Evolutionary conservation across 2,329 filamentous ascomycete genomes (phyloP).

Genomic region (Diplocarpon rosae): DNA sequence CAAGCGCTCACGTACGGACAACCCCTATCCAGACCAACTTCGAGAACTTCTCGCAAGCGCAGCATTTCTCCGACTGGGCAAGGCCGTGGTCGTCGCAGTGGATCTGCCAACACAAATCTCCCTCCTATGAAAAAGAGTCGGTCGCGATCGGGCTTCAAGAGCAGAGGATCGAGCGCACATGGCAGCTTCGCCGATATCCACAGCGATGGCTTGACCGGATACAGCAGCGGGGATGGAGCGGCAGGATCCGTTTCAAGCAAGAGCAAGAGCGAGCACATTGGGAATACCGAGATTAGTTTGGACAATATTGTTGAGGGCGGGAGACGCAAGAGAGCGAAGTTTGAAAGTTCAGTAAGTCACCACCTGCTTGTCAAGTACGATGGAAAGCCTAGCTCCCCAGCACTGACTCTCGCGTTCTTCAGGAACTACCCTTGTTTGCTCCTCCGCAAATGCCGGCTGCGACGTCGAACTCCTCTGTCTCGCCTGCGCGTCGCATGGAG

Average conservation of each 20-base stretch:
- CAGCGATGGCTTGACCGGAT: conserved; percentile 58
- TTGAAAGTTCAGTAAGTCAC: conserved; percentile 85
- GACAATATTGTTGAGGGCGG: conserved; percentile 98
- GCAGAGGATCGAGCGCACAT: conserved; percentile 44
- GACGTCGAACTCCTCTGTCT: conserved; percentile 95
- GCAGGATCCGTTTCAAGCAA: conserved; percentile 67
- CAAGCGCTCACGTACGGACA: conserved; percentile 45
- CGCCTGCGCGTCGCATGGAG: conserved; percentile 73
- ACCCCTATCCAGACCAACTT: conserved; percentile 55
- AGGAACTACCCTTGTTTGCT: conserved; percentile 94
- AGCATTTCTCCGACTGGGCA: conserved; percentile 61
- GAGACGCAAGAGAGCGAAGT: conserved; percentile 86
- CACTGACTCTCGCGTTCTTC: conserved; percentile 12
- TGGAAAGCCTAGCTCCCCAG: not conserved
- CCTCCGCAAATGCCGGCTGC: conserved; percentile 88
- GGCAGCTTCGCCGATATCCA: conserved; percentile 45
- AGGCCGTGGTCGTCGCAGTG: conserved; percentile 63
- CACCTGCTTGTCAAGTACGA: not conserved
- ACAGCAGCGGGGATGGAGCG: conserved; percentile 80
- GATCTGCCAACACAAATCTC: conserved; percentile 50
- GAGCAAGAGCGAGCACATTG: conserved; percentile 71
- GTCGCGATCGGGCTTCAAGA: conserved; percentile 57
- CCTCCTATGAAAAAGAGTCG: conserved; percentile 50
- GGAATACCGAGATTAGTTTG: conserved; percentile 92
- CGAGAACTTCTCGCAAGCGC: conserved; percentile 61